Base-by-base conservation (phyloP, 73 alveolate species). In the Tetrahymena borealis region DNA sequence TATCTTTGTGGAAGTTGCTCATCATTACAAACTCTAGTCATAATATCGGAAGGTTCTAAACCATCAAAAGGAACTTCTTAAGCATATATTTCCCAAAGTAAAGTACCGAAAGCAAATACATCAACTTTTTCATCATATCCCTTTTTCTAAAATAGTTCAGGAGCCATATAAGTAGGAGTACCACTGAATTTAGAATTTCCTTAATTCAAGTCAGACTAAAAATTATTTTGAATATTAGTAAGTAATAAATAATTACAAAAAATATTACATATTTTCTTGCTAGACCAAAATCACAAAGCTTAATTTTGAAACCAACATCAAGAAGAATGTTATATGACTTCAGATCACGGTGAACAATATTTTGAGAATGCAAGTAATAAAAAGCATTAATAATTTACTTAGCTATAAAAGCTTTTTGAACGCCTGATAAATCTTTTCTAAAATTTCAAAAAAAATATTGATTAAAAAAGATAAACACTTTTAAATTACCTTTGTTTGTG, bases 91-190 rank as follows among this genome's bases (percentile, higher is more conserved):
- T 98, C 99, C 99, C 99, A 98, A 15, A 98, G 91, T n/a, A 97
- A 96, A 31, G 99, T 97, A 31, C 99, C 99, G 94, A 94, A 98
- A 12, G 99, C 99, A 93, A 98, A 98, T 15, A 98, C 98, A 95
- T 98, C 99, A 18, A 98, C 99, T 91, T 96, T 97, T 42, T 98
- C 99, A 94, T 97, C 99, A 93, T 98, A 98, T 78, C 96, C 94
- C 94, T 98, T 93, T 93, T 98, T 98, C 92, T 96, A 96, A 94
- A 96, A 98, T 39, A 98, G 96, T 94, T 98, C 99, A 7, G 99
- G 99, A 6, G 99, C 99, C 99, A 98, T 98, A 96, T 98, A 98
- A 33, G 99, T 94, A 16, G 99, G 99, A 3, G 99, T 98, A 9
- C 99, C 99, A 33, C 99, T 97, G 91, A 97, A 98, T 96, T 98